Evolutionary conservation across 495 filamentous ascomycete species (phyloP).

Genomic region (Cetradonia linearis): DNA sequence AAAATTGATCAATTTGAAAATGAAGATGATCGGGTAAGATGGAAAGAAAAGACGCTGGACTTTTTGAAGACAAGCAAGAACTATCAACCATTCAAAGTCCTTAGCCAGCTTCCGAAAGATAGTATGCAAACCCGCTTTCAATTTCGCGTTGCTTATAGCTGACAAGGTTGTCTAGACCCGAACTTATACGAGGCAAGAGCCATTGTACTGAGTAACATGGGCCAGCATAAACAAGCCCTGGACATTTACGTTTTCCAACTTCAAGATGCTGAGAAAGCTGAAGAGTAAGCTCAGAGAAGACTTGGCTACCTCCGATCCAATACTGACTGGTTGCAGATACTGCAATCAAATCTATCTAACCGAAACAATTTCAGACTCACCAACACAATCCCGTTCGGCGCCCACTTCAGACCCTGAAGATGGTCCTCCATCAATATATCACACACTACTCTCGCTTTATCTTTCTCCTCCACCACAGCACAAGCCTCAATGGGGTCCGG

Average conservation of each 20-base stretch:
- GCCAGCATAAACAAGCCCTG: conserved; percentile 83
- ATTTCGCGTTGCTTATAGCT: neutral
- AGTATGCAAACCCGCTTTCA: conserved; percentile 40
- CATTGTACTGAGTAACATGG: conserved; percentile 90
- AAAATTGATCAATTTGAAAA: conserved; percentile 36
- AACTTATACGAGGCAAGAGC: conserved; percentile 84
- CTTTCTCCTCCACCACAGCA: conserved; percentile 71
- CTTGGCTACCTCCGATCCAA: no score
- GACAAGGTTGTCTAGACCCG: conserved; percentile 45
- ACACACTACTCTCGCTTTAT: conserved; percentile 83
- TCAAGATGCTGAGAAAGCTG: conserved; percentile 74
- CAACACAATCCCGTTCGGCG: conserved; percentile 30
- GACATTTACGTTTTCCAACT: conserved; percentile 96
- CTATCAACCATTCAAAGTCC: conserved; percentile 67
- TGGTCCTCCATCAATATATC: conserved; percentile 65
- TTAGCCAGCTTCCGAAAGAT: conserved; percentile 66
- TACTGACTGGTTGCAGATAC: conserved; percentile 47
- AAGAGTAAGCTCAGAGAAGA: conserved; percentile 50
- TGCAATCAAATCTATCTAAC: conserved; percentile 72
- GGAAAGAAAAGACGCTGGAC: conserved; percentile 54
- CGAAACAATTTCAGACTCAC: conserved; percentile 35
- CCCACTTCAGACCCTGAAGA: conserved; percentile 45
- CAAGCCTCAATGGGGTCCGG: conserved; percentile 62
- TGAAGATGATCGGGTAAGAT: conserved; percentile 42
- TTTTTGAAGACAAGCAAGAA: conserved; percentile 69